Conservation (phyloP, 2,329 filamentous ascomycete genomes). For the Camillea tinctor region DNA sequence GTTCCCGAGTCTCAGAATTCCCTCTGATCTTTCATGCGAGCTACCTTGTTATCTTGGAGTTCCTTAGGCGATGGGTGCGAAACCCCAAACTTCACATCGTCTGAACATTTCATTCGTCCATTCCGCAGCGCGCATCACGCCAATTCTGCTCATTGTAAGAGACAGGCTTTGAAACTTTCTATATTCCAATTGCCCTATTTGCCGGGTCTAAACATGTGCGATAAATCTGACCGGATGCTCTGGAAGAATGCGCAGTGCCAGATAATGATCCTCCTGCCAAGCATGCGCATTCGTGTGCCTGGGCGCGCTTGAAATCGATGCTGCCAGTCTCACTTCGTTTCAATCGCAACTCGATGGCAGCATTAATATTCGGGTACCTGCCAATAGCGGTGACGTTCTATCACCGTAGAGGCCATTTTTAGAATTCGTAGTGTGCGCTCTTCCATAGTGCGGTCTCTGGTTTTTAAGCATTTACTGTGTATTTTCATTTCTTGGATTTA, state of each 20-base stretch:
- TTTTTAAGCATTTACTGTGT: not conserved
- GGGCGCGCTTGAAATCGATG: not conserved
- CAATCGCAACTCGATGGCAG: not conserved
- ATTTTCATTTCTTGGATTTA: not conserved
- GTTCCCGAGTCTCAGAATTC: not conserved
- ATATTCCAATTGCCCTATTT: not conserved
- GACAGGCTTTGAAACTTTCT: not conserved
- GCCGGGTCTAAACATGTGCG: not conserved
- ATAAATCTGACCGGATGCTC: not conserved
- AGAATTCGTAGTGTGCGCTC: too few species aligned
- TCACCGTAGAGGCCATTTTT: too few species aligned
- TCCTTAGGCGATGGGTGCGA: not conserved
- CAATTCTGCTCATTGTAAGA: not conserved
- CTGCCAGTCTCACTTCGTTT: not conserved
- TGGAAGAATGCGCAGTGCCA: too few species aligned
- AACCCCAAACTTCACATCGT: not conserved
- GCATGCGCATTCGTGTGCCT: too few species aligned
- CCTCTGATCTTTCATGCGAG: not conserved
- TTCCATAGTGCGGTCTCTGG: too few species aligned
- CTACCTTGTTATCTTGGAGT: not conserved
- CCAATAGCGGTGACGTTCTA: too few species aligned
- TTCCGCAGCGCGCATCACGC: not conserved
- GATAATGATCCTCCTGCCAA: too few species aligned
- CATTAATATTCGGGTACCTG: not conserved
- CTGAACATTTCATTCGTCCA: not conserved